These are phyloP conservation scores for Schizosaccharomyces cryophilus DNA, from an alignment of 805 yeast genomes.

Conservation along the genomic window DNA sequence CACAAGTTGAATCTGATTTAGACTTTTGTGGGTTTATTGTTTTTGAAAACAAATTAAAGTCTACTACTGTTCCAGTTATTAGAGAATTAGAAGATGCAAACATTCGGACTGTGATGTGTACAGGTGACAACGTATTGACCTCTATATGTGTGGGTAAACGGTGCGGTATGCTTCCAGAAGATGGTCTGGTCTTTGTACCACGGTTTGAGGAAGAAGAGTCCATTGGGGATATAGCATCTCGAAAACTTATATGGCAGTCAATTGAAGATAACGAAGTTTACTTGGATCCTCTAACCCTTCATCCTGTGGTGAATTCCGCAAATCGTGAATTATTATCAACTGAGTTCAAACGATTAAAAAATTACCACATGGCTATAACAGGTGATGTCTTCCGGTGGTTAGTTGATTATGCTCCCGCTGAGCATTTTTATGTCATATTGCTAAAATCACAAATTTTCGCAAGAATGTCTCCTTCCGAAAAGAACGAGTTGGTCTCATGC, in stretches of 20 bases:
- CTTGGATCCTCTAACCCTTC: conserved; percentile 40
- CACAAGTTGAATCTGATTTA: conserved; percentile 40
- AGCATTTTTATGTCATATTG: conserved; percentile 18
- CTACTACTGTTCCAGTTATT: conserved; percentile 38
- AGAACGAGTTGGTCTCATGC: conserved; percentile 80
- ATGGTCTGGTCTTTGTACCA: conserved; percentile 36
- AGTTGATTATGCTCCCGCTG: conserved; percentile 25
- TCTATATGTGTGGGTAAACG: conserved; percentile 84
- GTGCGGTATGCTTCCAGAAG: conserved; percentile 36
- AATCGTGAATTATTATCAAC: not conserved
- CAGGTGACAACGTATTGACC: conserved; percentile 87
- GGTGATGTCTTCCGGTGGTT: conserved; percentile 77
- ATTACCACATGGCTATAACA: conserved; percentile 58
- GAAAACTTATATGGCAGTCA: conserved; percentile 17
- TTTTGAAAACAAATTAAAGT: conserved; percentile 75
- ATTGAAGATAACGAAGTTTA: conserved; percentile 21
- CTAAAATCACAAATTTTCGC: conserved; percentile 55
- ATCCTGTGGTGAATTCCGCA: not conserved
- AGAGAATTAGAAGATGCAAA: conserved; percentile 36
- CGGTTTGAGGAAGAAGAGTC: conserved; percentile 25
- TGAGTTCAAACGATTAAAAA: conserved; percentile 18
- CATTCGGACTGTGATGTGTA: conserved; percentile 78
- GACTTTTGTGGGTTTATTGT: conserved; percentile 69
- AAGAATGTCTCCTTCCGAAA: conserved; percentile 97
- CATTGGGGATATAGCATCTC: conserved; percentile 1